A percentile compares a stretch with the other conserved stretches of the same genome.
Evolutionary conservation across 257 asterid species (phyloP).

Genomic region (Capsicum chinense): DNA sequence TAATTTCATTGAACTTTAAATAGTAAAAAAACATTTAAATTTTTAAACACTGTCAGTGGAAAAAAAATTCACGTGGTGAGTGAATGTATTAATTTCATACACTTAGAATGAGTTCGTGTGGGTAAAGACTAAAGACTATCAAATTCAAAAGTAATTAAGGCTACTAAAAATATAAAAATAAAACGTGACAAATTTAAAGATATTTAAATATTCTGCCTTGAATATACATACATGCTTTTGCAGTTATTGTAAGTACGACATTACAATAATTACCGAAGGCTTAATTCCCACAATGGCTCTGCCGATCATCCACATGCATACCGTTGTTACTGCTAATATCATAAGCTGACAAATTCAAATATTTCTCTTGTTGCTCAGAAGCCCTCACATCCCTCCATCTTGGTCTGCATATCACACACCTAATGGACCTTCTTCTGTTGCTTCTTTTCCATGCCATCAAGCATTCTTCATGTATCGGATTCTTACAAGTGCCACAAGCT

Average conservation of each 20-base stretch:
- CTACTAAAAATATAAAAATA: too few relatives aligned
- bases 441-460: slow-evolving; percentile 83
- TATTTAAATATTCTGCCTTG: neutral
- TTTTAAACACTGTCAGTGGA: too few relatives aligned
- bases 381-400: slow-evolving; percentile 68
- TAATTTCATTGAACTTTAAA: too few relatives aligned
- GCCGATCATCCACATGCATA: slow-evolving; percentile 31
- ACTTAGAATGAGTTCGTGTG: too few relatives aligned
- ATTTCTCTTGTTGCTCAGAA: slow-evolving; percentile 61
- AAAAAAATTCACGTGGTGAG: too few relatives aligned
- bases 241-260: neutral
- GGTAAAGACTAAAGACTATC: too few relatives aligned
- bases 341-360: slow-evolving; percentile 81
- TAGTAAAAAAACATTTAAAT: too few relatives aligned
- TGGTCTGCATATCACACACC: slow-evolving; percentile 94
- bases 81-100: too few relatives aligned
- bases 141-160: too few relatives aligned
- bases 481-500: slow-evolving; percentile 74
- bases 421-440: slow-evolving; percentile 67
- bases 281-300: slow-evolving; percentile 11
- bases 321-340: slow-evolving; percentile 47
- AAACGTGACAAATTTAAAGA: neutral
- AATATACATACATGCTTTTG: neutral
- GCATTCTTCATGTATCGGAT: slow-evolving; percentile 79
- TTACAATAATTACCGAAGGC: neutral